phyloP scores from a whole-genome alignment of 352 stramenopile species.

The Detonula confervacea region DNA sequence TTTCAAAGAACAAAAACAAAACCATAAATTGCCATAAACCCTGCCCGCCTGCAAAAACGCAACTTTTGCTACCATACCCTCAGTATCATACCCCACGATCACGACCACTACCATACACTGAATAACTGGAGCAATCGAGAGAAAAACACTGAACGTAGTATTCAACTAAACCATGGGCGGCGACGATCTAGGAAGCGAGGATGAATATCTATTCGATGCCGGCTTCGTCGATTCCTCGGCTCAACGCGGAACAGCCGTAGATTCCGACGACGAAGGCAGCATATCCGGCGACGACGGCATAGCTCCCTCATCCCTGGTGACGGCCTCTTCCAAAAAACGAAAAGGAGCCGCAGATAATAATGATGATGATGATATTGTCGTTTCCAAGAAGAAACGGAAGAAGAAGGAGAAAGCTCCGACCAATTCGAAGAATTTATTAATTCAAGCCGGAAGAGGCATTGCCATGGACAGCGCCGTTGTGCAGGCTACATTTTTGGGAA shows the following conservation, averaged over 20 bases:
- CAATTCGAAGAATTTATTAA: slow-evolving; percentile 44
- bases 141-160: not conserved
- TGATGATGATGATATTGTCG: slow-evolving; percentile 6
- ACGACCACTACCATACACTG: no score
- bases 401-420: slow-evolving; percentile 21
- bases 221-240: slow-evolving; percentile 10
- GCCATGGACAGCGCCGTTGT: slow-evolving; percentile 37
- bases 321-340: slow-evolving; percentile 35
- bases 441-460: slow-evolving; percentile 54
- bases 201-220: slow-evolving; percentile 69
- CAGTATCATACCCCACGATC: no score
- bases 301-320: not conserved
- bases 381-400: slow-evolving; percentile 52
- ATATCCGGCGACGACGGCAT: slow-evolving; percentile 22
- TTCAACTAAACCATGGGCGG: slow-evolving; percentile 51
- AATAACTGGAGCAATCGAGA: no score
- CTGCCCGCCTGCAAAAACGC: no score
- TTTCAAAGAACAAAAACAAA: no score
- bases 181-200: slow-evolving; percentile 81
- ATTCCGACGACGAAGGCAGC: slow-evolving; percentile 15
- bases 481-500: slow-evolving; percentile 60
- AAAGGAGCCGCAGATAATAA: slow-evolving; percentile 25
- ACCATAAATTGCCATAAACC: no score
- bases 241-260: slow-evolving; percentile 6
- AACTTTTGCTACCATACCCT: no score